A percentile compares a stretch with the other conserved stretches of the same genome.
phyloP scores from a whole-genome alignment of 352 stramenopile species.

The Pythium aphanidermatum region DNA sequence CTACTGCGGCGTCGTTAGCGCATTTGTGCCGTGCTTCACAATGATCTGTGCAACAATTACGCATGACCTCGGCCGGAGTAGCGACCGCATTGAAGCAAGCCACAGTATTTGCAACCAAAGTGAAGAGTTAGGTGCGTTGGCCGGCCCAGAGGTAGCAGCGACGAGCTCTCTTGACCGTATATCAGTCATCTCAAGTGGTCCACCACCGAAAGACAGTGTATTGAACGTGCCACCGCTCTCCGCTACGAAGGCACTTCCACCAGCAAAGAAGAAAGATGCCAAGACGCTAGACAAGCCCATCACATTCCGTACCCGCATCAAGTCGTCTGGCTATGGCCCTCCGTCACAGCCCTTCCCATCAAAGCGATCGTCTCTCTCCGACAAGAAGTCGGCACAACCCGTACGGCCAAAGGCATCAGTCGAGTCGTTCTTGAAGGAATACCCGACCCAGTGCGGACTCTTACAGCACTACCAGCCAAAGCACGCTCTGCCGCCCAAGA shows the following conservation, averaged over 20 bases:
- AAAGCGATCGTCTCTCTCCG: conserved; percentile 24
- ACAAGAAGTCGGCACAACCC: conserved; percentile 10
- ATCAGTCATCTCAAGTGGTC: conserved; percentile 44
- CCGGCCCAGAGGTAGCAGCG: too few relatives aligned
- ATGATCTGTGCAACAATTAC: conserved; percentile 11
- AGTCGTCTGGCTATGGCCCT: conserved; percentile 77
- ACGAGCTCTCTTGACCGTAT: conserved; percentile 10
- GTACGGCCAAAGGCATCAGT: conserved; percentile 14
- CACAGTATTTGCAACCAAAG: background rate
- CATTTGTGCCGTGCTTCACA: conserved; percentile 67
- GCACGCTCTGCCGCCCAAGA: conserved; percentile 39
- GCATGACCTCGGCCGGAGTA: background rate
- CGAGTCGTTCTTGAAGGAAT: conserved; percentile 56
- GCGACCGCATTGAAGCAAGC: background rate
- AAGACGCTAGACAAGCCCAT: conserved; percentile 62
- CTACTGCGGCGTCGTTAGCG: conserved; percentile 48
- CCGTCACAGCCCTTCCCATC: conserved; percentile 6
- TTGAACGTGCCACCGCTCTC: conserved; percentile 47
- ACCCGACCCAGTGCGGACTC: conserved; percentile 49
- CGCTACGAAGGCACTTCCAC: conserved; percentile 6
- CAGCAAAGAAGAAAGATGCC: conserved; percentile 18
- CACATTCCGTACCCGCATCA: conserved; percentile 73
- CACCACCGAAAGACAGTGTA: conserved; percentile 43
- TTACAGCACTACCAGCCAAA: conserved; percentile 57
- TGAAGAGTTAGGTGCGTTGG: too few relatives aligned